Evolutionary conservation across 1,139 yeast genomes (phyloP).

Genomic region (Pichia cactophila): DNA sequence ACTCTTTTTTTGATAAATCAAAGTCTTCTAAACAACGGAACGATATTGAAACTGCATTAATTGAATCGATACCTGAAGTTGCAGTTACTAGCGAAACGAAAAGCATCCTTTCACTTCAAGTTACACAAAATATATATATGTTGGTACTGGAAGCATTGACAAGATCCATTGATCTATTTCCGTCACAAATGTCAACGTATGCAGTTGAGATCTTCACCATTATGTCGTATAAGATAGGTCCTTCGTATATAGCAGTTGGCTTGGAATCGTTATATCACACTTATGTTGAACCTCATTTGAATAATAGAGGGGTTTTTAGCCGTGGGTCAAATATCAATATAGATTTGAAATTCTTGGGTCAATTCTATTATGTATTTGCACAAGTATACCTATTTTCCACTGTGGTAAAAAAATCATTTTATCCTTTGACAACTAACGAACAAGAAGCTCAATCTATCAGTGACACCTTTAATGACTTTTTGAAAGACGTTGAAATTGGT

Average conservation of each 20-base stretch:
- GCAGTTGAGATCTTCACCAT: constrained; percentile 63
- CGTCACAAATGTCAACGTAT: constrained; percentile 54
- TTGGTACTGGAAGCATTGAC: constrained; percentile 76
- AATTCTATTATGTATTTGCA: constrained; percentile 52
- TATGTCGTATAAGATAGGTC: constrained; percentile 62
- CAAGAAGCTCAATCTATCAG: constrained; percentile 38
- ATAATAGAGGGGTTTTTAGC: constrained; percentile 20
- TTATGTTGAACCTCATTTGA: constrained; percentile 26
- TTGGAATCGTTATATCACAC: constrained; percentile 58
- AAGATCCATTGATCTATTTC: constrained; percentile 67
- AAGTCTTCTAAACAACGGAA: constrained; percentile 5
- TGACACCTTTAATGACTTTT: constrained; percentile 57
- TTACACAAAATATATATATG: constrained; percentile 59
- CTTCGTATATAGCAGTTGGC: constrained; percentile 65
- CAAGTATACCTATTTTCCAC: constrained; percentile 63
- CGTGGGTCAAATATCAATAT: constrained; percentile 28
- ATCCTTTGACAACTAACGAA: constrained; percentile 47
- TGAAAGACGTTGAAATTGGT: constrained; percentile 61
- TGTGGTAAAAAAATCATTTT: constrained; percentile 64
- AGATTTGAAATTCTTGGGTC: constrained; percentile 41
- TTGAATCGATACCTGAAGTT: constrained; percentile 3
- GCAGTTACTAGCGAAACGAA: background rate
- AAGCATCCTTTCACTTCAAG: constrained; percentile 30
- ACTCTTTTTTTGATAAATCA: constrained; percentile 27
- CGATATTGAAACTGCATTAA: background rate